A percentile compares a stretch with the other conserved stretches of the same genome.
Evolutionary conservation across 2,329 filamentous ascomycete species (phyloP).

Genomic region (Calonectria montana): DNA sequence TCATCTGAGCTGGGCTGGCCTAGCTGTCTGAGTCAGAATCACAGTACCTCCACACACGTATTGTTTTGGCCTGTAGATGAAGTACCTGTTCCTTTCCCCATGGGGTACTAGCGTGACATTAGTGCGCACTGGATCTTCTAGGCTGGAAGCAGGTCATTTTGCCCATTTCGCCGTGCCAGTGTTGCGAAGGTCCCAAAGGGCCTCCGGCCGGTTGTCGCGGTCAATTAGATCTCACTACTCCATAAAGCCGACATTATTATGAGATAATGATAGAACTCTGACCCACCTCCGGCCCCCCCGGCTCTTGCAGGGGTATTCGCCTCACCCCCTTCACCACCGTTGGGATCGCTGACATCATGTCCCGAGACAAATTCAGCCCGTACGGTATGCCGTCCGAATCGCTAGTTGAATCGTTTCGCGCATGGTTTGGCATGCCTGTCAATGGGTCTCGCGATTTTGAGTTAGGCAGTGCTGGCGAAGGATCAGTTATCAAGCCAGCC

Average conservation of each 20-base stretch:
- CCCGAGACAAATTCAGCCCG: not conserved
- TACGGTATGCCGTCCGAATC: not conserved
- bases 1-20: too few relatives aligned
- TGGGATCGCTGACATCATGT: conserved; percentile 1
- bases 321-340: not conserved
- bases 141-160: not conserved
- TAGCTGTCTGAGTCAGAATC: not conserved
- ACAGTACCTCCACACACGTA: not conserved
- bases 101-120: not conserved
- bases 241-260: not conserved
- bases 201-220: not conserved
- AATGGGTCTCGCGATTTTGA: not conserved
- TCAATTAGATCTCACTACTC: not conserved
- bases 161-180: not conserved
- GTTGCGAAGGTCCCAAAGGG: not conserved
- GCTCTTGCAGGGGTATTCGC: too few relatives aligned
- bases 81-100: not conserved
- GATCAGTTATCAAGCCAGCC: conserved; percentile 2
- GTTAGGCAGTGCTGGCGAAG: not conserved
- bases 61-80: not conserved
- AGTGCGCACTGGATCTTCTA: not conserved
- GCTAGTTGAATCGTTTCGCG: not conserved
- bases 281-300: not conserved
- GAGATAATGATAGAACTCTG: not conserved
- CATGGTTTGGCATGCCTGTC: not conserved